Evolutionary conservation across 2,329 filamentous ascomycete genomes (phyloP).

Genomic region (Colletotrichum sp.): DNA sequence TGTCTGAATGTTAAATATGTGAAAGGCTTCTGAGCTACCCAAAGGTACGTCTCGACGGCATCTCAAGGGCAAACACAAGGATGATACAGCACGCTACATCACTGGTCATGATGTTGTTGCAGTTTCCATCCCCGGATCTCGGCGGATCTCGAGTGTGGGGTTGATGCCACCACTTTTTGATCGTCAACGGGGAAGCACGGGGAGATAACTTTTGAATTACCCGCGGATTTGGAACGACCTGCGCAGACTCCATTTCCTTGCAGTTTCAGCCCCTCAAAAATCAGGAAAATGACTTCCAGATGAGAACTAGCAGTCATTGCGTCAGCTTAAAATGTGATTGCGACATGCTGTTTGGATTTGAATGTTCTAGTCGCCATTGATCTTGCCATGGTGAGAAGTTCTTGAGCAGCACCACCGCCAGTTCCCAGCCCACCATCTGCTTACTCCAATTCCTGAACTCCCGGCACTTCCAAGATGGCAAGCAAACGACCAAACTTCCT

Average conservation of each 20-base stretch:
- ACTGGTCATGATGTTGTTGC: not conserved
- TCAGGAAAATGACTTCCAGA: not conserved
- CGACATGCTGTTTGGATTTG: not conserved
- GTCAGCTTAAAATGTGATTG: not conserved
- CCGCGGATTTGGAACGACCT: not conserved
- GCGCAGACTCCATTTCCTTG: not conserved
- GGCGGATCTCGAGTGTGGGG: not conserved
- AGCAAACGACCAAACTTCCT: conserved; percentile 33
- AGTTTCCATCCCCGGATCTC: not conserved
- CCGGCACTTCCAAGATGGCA: not conserved
- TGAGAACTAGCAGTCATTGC: not conserved
- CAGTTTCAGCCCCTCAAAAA: not conserved
- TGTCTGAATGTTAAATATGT: not conserved
- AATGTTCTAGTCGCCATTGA: not conserved
- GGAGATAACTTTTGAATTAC: not conserved
- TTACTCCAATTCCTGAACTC: not conserved
- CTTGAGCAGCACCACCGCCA: not conserved
- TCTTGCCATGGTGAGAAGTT: not conserved
- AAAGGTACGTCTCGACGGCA: not conserved
- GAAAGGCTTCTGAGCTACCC: not conserved
- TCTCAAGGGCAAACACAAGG: not conserved
- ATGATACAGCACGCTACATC: not conserved
- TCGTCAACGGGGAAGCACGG: not conserved
- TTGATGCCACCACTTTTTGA: not conserved
- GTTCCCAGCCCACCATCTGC: not conserved